These are phyloP conservation scores for Trichoderma sp. DNA, from an alignment of 2,329 filamentous ascomycete species.

Conservation along the genomic window DNA sequence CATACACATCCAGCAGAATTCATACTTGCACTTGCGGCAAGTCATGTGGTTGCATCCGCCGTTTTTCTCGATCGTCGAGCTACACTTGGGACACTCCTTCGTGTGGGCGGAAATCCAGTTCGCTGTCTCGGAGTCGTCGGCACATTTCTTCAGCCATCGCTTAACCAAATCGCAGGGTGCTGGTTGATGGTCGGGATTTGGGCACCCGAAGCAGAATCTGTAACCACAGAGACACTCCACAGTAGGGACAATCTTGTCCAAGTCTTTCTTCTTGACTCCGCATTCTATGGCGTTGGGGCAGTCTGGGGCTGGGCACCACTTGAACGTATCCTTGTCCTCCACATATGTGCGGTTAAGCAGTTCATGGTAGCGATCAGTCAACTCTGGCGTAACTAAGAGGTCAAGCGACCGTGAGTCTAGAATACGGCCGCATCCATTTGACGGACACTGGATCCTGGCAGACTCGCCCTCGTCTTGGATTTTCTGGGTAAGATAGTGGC, in stretches of 20 bases:
- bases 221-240: conserved; percentile 83
- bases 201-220: conserved; percentile 94
- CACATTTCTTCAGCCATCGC: conserved; percentile 96
- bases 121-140: conserved; percentile 95
- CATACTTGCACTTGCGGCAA: conserved; percentile 90
- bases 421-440: conserved; percentile 81
- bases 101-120: conserved; percentile 99
- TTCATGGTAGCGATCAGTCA: conserved; percentile 69
- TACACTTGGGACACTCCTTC: conserved; percentile 94
- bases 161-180: conserved; percentile 89
- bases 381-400: conserved; percentile 62
- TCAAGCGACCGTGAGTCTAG: conserved; percentile 87
- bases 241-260: conserved; percentile 82
- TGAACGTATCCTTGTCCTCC: conserved; percentile 91
- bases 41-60: conserved; percentile 98
- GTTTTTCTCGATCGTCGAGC: conserved; percentile 98
- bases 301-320: conserved; percentile 98
- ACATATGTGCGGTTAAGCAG: conserved; percentile 93
- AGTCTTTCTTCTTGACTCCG: conserved; percentile 79
- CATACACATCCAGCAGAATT: conserved; percentile 99
- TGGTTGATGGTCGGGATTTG: conserved; percentile 85
- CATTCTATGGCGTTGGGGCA: conserved; percentile 93
- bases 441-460: conserved; percentile 88
- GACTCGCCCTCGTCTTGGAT: conserved; percentile 95
- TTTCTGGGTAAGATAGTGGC: conserved; percentile 87